Conservation (phyloP, 1,284 basidiomycete species). For the Lignosus rhinocerotis region DNA sequence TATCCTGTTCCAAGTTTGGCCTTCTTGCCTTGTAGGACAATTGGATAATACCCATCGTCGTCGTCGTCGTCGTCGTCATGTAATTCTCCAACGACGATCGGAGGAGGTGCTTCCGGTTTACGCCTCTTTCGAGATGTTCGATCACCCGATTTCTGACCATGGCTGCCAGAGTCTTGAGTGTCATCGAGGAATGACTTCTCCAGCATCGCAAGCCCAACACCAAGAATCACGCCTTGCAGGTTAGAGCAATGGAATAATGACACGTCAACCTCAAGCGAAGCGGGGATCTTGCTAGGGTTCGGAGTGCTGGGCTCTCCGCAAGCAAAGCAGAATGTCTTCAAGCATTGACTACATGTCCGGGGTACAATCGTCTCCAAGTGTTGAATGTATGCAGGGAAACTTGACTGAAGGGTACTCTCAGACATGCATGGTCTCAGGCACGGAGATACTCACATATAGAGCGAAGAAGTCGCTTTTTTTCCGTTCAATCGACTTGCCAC, state of each 20-base stretch:
- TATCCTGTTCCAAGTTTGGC: conserved; percentile 81
- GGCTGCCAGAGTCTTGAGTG: conserved; percentile 25
- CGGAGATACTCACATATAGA: conserved; percentile 62
- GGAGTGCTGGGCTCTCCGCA: conserved; percentile 73
- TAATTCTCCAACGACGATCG: conserved; percentile 15
- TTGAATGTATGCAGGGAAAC: conserved; percentile 70
- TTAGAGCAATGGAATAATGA: conserved; percentile 85
- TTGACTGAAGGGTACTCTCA: conserved; percentile 46
- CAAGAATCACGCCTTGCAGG: conserved; percentile 83
- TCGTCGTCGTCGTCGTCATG: conserved; percentile 62
- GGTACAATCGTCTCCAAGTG: conserved; percentile 61
- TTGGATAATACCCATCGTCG: conserved; percentile 52
- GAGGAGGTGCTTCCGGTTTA: conserved; percentile 31
- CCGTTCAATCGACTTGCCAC: conserved; percentile 59
- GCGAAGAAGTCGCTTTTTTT: conserved; percentile 80
- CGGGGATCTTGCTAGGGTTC: conserved; percentile 14
- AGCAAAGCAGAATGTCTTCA: conserved; percentile 73
- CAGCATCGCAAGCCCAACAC: conserved; percentile 80
- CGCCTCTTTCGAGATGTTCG: conserved; percentile 32
- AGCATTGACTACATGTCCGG: conserved; percentile 65
- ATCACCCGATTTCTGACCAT: conserved; percentile 20
- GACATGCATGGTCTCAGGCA: background rate
- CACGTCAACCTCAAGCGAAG: conserved; percentile 41
- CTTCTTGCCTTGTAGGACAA: conserved; percentile 53
- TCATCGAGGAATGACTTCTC: conserved; percentile 70